Evolutionary conservation across 345 rosid species (phyloP), one percentile per base, ranked within the genome.

Genomic region (Laguncularia racemosa): DNA sequence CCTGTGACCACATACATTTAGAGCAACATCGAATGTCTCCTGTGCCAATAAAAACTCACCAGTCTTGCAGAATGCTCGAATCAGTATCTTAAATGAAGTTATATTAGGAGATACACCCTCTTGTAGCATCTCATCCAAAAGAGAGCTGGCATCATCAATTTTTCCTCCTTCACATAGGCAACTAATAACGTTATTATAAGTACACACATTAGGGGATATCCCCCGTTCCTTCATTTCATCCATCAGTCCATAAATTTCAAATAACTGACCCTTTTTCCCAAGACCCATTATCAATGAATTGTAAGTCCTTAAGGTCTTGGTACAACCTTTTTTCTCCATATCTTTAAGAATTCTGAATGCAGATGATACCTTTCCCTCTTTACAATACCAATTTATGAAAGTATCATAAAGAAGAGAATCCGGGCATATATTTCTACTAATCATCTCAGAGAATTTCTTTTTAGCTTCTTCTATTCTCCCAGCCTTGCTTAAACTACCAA

Each of bases 141-240:
- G 73, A 68, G 82, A 71, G 46, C 79, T 80, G 49, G 97, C 88
- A 61, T 89, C 97, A 71, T 84, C 79, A 33, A 84, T 71, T 79
- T 83, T 86, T 49, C 78, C 96, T 58, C 73, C 84, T 72, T 83
- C 88, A 68, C 97, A 89, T 15, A 87, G 86, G 76, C 82, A 87
- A 51, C 71, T 77, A 53, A 93, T 84, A 55, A 91, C 67, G 56
- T 72, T 81, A 64, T 93, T 89, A 65, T 82, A 93, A 66, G 95
- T 93, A 67, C 57, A 73, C 33, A 85, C 84, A 77, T 85, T 64
- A 64, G 99, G 99, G 65, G 83, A 77, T 67, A 89, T 64, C 40
- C 92, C 96, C 58, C 76, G 82, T 76, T 93, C 99, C 71, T 51
- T 85, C 99, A 89, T 93, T 80, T 93, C 99, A 79, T 93, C 82